Conservation (phyloP, 768 basidiomycete genomes). For the Leccinellum rugosiceps region DNA sequence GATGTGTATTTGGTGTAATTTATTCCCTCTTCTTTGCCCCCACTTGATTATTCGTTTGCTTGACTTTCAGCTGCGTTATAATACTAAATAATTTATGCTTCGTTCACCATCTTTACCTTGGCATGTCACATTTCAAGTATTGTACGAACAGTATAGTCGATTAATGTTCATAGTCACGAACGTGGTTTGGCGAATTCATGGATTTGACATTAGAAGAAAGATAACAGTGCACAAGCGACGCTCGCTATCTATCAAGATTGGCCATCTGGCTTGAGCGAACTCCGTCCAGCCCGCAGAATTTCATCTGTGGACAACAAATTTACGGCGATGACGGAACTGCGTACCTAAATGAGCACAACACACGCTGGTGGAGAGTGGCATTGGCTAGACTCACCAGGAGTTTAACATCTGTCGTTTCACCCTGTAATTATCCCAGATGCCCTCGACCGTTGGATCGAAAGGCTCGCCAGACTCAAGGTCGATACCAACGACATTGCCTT, state of each 20-base stretch:
- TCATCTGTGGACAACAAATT: conserved; percentile 96
- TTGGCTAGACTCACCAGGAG: conserved; percentile 67
- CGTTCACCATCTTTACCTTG: conserved; percentile 11
- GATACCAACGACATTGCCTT: conserved; percentile 89
- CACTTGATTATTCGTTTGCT: conserved; percentile 18
- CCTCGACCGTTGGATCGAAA: conserved; percentile 92
- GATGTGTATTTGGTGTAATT: conserved; percentile 19
- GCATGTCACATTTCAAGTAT: conserved; percentile 17
- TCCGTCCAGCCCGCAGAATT: conserved; percentile 86
- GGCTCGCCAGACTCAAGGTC: conserved; percentile 94
- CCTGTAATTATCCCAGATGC: conserved; percentile 98
- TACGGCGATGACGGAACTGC: conserved; percentile 88
- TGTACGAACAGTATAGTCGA: conserved; percentile 27
- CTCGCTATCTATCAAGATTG: conserved; percentile 40
- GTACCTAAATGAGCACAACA: conserved; percentile 26
- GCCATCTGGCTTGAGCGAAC: conserved; percentile 82
- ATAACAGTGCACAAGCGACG: conserved; percentile 18
- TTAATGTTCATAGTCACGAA: conserved; percentile 31
- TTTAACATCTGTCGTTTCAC: conserved; percentile 99
- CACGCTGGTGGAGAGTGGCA: conserved; percentile 11
- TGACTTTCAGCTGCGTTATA: conserved; percentile 16
- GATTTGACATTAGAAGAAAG: conserved; percentile 17
- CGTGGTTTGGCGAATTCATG: conserved; percentile 12
- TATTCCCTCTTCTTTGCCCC: conserved; percentile 14
- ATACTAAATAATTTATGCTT: conserved; percentile 29